Evolutionary conservation across 2,329 filamentous ascomycete species (phyloP).

Genomic region (Parasarocladium wereldwijsianum): DNA sequence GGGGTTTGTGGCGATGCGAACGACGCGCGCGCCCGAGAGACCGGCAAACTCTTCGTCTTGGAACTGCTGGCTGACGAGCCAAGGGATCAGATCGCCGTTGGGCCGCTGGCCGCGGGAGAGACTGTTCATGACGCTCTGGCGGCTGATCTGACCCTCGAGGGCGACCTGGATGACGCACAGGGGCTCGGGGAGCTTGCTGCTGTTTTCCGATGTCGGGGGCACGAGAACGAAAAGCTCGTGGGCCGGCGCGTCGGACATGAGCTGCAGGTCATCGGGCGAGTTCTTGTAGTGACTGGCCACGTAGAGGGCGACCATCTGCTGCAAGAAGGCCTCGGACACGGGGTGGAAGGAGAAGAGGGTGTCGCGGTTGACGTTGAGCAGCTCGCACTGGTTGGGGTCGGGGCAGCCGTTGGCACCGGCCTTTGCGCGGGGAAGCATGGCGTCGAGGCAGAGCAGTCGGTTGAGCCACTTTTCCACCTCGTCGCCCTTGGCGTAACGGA

Average conservation of each 20-base stretch:
- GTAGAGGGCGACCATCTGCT: conserved; percentile 96
- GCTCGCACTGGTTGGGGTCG: conserved; percentile 79
- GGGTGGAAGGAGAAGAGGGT: conserved; percentile 97
- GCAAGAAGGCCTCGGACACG: conserved; percentile 90
- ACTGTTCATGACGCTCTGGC: conserved; percentile 79
- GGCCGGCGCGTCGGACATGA: conserved; percentile 95
- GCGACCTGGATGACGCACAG: conserved; percentile 91
- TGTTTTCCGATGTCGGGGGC: conserved; percentile 65
- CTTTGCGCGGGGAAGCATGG: conserved; percentile 68
- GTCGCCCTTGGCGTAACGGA: conserved; percentile 84
- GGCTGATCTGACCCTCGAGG: conserved; percentile 87
- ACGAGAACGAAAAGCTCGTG: conserved; percentile 94
- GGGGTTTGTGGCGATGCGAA: conserved; percentile 91
- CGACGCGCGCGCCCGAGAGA: conserved; percentile 79
- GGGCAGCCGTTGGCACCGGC: conserved; percentile 65
- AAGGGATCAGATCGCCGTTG: conserved; percentile 87
- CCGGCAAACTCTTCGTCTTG: conserved; percentile 94
- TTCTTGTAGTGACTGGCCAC: conserved; percentile 98
- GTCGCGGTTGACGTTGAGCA: conserved; percentile 89
- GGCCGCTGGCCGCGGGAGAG: conserved; percentile 80
- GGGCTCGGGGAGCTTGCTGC: conserved; percentile 73
- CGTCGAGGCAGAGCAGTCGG: conserved; percentile 82
- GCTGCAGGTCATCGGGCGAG: conserved; percentile 90
- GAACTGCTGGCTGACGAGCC: conserved; percentile 95
- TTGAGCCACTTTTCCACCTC: conserved; percentile 95